phyloP scores from a whole-genome alignment of 75 land plant genomes.

The Sequoiadendron giganteum region DNA sequence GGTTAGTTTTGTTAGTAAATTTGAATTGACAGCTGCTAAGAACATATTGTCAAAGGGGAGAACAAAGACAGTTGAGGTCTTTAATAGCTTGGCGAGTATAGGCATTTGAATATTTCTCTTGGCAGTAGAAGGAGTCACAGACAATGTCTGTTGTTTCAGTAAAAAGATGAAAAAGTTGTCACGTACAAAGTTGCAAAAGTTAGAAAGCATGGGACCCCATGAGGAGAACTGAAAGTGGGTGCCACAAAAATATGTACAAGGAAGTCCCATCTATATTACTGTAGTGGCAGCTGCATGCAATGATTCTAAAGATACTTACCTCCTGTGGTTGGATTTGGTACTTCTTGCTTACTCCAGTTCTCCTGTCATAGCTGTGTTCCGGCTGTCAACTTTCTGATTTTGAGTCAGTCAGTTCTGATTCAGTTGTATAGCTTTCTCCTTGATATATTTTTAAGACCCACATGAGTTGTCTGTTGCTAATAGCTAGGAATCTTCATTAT shows the following conservation, averaged over 20 bases:
- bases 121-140: neutral
- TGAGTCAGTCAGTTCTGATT: neutral
- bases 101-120: neutral
- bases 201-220: neutral
- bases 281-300: neutral
- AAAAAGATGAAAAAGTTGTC: neutral
- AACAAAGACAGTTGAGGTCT: too few relatives aligned
- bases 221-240: neutral
- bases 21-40: too few relatives aligned
- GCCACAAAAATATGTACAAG: neutral
- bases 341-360: neutral
- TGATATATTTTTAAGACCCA: neutral
- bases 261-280: neutral
- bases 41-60: too few relatives aligned
- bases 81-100: too few relatives aligned
- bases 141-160: neutral
- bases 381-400: neutral
- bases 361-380: neutral
- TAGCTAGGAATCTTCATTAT: neutral
- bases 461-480: neutral
- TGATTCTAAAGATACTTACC: neutral
- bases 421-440: neutral
- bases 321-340: neutral
- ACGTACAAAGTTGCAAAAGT: neutral
- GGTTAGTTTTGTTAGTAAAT: too few relatives aligned